These are phyloP conservation scores for Nemania abortiva DNA, from an alignment of 2,329 filamentous ascomycete species.

Conservation along the genomic window DNA sequence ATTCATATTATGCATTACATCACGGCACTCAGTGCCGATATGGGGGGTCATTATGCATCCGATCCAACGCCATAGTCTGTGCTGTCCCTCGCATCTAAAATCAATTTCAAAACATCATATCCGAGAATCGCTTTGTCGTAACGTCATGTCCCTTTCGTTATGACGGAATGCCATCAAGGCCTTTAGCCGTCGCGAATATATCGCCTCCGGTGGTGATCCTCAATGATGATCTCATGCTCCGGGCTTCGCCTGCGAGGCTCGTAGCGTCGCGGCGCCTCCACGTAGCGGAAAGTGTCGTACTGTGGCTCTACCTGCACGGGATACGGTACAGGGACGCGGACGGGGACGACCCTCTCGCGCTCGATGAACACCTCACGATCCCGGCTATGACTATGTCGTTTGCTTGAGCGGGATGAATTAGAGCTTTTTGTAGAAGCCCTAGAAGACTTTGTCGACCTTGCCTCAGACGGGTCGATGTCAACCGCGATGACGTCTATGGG, in stretches of 20 bases:
- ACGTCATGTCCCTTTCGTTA: conserved; percentile 7
- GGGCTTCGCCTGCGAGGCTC: conserved; percentile 53
- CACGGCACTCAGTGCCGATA: background rate
- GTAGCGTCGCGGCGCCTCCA: conserved; percentile 61
- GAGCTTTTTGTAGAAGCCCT: conserved; percentile 49
- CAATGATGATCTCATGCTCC: conserved; percentile 51
- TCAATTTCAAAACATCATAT: conserved; percentile 17
- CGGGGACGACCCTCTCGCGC: conserved; percentile 62
- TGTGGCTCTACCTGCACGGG: conserved; percentile 58
- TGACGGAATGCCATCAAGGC: background rate
- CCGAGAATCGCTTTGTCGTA: conserved; percentile 2
- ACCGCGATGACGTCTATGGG: conserved; percentile 59
- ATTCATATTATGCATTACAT: conserved; percentile 22
- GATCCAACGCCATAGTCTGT: conserved; percentile 4
- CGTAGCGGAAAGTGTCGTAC: conserved; percentile 65
- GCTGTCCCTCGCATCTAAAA: conserved; percentile 14
- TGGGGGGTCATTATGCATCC: background rate
- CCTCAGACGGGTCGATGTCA: conserved; percentile 55
- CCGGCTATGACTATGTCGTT: conserved; percentile 43
- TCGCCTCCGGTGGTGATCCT: conserved; percentile 49
- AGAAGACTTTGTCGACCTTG: conserved; percentile 33
- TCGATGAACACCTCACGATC: conserved; percentile 65
- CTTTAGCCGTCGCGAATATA: conserved; percentile 46
- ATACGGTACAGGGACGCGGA: conserved; percentile 58
- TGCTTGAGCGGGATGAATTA: conserved; percentile 46